These are phyloP conservation scores for Didymella segeticola DNA, from an alignment of 2,329 filamentous ascomycete species.

Conservation along the genomic window DNA sequence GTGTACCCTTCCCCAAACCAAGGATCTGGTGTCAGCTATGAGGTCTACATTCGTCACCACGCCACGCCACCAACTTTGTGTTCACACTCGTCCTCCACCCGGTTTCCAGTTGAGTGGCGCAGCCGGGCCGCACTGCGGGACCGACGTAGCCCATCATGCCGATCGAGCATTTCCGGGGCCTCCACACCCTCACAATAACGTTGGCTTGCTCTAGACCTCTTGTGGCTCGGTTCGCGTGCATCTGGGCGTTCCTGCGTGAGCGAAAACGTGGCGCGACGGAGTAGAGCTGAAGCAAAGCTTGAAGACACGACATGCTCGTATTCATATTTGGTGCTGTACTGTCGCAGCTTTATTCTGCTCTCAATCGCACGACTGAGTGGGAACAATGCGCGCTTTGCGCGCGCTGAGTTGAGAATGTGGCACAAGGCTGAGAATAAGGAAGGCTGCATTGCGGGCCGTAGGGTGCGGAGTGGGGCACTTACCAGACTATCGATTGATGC, in stretches of 20 bases:
- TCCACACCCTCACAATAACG: constrained; percentile 1
- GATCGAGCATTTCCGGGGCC: constrained; percentile 4
- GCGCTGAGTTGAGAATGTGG: not conserved
- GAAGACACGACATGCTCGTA: constrained; percentile 5
- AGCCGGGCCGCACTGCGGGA: not conserved
- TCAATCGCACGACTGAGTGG: not conserved
- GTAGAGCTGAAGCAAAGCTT: constrained; percentile 13
- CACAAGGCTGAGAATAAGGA: constrained; percentile 8
- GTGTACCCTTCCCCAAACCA: not conserved
- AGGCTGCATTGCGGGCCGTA: constrained; percentile 9
- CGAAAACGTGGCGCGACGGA: constrained; percentile 3
- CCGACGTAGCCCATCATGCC: not conserved
- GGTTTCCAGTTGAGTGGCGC: not conserved
- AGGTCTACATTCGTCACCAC: not conserved
- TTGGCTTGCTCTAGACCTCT: not conserved
- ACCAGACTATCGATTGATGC: constrained; percentile 13
- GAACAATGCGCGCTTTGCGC: not conserved
- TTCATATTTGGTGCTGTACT: not conserved
- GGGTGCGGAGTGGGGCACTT: constrained; percentile 7
- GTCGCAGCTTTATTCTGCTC: not conserved
- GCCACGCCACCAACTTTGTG: constrained; percentile 6
- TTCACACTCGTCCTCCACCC: not conserved
- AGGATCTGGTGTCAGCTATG: constrained; percentile 6
- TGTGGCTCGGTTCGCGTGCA: not conserved
- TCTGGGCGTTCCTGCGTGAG: constrained; percentile 12